phyloP scores from a whole-genome alignment of 2,329 filamentous ascomycete species.

The Teratosphaeria zuluensis region DNA sequence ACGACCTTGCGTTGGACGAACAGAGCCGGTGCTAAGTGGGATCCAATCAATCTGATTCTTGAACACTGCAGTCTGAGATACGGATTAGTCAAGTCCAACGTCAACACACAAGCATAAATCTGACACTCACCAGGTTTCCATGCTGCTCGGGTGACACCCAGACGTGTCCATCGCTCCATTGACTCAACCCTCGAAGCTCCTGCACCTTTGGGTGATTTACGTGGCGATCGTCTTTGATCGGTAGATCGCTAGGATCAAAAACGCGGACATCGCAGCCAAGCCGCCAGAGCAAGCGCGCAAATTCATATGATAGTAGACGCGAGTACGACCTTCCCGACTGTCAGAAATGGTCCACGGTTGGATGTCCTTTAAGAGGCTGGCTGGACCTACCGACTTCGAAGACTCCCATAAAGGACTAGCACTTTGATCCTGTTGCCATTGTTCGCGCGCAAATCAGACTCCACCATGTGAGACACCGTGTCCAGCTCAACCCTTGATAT shows the following conservation, averaged over 20 bases:
- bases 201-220: constrained; percentile 51
- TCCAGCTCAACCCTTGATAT: constrained; percentile 46
- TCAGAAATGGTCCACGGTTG: not conserved
- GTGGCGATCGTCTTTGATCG: constrained; percentile 54
- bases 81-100: not conserved
- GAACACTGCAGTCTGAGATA: constrained; percentile 49
- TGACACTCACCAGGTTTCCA: constrained; percentile 45
- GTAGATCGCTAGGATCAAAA: constrained; percentile 49
- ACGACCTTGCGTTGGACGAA: constrained; percentile 56
- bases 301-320: constrained; percentile 50
- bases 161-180: constrained; percentile 57
- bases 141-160: constrained; percentile 61
- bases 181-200: constrained; percentile 50
- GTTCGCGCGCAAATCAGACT: constrained; percentile 33
- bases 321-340: constrained; percentile 46
- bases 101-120: not conserved
- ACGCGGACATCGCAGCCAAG: constrained; percentile 58
- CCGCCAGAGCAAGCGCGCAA: constrained; percentile 50
- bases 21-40: constrained; percentile 49
- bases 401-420: constrained; percentile 52
- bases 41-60: constrained; percentile 66
- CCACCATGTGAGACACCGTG: constrained; percentile 43
- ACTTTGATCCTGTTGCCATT: constrained; percentile 41
- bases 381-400: constrained; percentile 30
- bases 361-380: not conserved